phyloP scores from a whole-genome alignment of 257 asterid species.

The Coffea eugenioides region DNA sequence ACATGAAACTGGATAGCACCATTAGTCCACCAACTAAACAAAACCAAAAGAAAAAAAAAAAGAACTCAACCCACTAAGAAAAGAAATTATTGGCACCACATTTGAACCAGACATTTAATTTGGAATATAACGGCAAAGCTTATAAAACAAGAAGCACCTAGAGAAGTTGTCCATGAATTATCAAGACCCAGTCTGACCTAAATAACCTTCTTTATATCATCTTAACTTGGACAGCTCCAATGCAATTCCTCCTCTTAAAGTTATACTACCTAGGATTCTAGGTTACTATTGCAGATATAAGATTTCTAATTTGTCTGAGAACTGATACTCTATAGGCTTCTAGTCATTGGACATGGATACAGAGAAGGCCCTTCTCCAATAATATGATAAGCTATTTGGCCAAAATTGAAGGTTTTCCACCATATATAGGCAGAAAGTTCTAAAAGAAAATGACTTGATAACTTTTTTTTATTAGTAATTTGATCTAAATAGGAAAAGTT shows the following conservation, averaged over 20 bases:
- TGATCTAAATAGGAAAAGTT: background rate
- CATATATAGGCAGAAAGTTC: background rate
- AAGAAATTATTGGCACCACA: background rate
- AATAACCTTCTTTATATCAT: background rate
- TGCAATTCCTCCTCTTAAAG: background rate
- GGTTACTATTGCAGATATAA: background rate
- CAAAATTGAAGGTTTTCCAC: background rate
- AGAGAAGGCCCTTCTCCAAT: background rate
- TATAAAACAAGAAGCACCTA: background rate
- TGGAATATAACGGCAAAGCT: background rate
- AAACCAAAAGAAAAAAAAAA: background rate
- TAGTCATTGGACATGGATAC: background rate
- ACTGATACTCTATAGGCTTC: background rate
- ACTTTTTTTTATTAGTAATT: background rate
- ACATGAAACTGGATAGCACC: background rate
- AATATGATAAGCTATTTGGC: background rate
- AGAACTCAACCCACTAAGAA: background rate
- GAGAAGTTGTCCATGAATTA: background rate
- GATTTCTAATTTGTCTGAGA: constrained; percentile 2
- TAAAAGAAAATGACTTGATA: background rate
- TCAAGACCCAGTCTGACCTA: no score
- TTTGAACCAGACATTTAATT: no score
- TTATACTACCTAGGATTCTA: background rate
- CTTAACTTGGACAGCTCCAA: background rate
- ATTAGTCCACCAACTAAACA: background rate